Evolutionary conservation across 805 yeast genomes (phyloP), one percentile per base, ranked within the genome.

Genomic region (Debaryomyces castellii): DNA sequence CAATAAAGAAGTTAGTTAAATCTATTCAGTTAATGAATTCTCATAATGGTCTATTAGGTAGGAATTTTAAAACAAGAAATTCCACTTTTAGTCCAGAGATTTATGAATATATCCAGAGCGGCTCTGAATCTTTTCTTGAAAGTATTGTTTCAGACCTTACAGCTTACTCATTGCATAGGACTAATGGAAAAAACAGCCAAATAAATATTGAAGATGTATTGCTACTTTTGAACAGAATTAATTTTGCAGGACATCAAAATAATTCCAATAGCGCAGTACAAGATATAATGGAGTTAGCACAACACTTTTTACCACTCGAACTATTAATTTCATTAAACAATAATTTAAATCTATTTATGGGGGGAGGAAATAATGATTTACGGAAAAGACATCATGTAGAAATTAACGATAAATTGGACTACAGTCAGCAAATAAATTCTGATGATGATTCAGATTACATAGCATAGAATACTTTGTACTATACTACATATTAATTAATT

Each of bases 171-270:
- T 47, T 46, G 7, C 77, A 71, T 50, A 44, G 66, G 39, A 46
- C 57, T 4, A 45, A 45, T 32, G 52, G 63, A 14, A 54, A 48
- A 10, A 50, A 51, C 9, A 40, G 41, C 8, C 62, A 25, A 33
- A 65, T 71, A n/a, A 53, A 54, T 37, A 54, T 70, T 37, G 57
- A 54, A 16, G 77, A 71, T 51, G 69, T 67, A 1, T 44, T 71
- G n/a, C 53, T 71, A 25, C 65, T 55, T 36, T 46, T 71, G 40
- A 63, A 66, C 36, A 49, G 74, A 27, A 53, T 69, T 17, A 61
- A 59, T 18, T 58, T 66, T 34, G 53, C 39, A 6, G 45, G 51
- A 16, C 27, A 41, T 16, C 50, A 39, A 9, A 41, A 43, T 17
- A 52, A 52, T 12, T 40, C 49, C 35, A 44, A 46, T 12, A 35